These are phyloP conservation scores for Paraphaeosphaeria sporulosa DNA, from an alignment of 2,329 filamentous ascomycete genomes.

Conservation along the genomic window DNA sequence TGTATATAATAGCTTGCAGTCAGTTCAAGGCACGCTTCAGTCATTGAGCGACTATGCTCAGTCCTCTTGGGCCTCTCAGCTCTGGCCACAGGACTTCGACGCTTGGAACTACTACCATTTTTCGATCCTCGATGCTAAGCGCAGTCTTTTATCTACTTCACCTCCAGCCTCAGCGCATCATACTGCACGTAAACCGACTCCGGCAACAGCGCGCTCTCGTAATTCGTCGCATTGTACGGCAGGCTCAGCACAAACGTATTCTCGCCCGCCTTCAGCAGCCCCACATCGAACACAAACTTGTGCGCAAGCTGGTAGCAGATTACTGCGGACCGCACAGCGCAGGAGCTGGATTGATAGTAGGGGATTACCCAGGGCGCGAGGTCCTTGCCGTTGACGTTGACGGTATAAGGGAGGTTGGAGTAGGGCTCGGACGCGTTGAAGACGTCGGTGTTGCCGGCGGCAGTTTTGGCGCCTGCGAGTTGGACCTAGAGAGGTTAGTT, in stretches of 20 bases:
- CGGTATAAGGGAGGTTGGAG: slow-evolving; percentile 61
- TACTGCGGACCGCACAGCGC: slow-evolving; percentile 66
- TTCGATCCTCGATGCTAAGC: too few species aligned
- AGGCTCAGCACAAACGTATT: slow-evolving; percentile 67
- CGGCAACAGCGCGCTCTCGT: slow-evolving; percentile 65
- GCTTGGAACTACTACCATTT: too few species aligned
- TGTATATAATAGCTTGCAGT: too few species aligned
- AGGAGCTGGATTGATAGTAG: slow-evolving; percentile 53
- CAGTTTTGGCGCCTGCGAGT: slow-evolving; percentile 68
- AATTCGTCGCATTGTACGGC: slow-evolving; percentile 66
- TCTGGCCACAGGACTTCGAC: too few species aligned
- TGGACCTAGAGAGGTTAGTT: slow-evolving; percentile 65
- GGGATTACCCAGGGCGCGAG: slow-evolving; percentile 65
- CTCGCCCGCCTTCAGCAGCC: slow-evolving; percentile 58
- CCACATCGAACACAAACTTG: slow-evolving; percentile 65
- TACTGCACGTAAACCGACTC: slow-evolving; percentile 69
- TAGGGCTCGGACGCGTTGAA: slow-evolving; percentile 63
- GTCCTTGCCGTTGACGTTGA: slow-evolving; percentile 56
- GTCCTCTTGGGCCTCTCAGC: too few species aligned
- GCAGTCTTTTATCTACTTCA: slow-evolving; percentile 50
- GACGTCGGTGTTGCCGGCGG: slow-evolving; percentile 67
- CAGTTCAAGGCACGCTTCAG: too few species aligned
- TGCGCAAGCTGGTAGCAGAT: slow-evolving; percentile 68
- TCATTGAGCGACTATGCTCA: too few species aligned
- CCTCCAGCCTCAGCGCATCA: slow-evolving; percentile 68